Percentiles rank a stretch among this genome's conserved stretches.
Evolutionary conservation across 305 asterid genomes (phyloP).

Genomic region (Fraxinus ornus): DNA sequence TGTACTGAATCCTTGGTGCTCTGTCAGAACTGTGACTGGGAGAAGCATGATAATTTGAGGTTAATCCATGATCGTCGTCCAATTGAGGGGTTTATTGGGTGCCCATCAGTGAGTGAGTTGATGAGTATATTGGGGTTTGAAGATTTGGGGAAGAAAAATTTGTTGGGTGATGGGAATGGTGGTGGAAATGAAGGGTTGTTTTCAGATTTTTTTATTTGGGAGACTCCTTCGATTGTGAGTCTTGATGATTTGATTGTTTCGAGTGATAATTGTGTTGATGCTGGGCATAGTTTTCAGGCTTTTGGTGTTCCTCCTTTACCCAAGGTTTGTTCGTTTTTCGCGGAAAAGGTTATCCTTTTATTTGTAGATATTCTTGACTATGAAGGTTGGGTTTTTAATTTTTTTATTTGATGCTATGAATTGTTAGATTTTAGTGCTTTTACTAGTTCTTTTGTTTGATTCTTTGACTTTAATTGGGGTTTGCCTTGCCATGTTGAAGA

Average conservation of each 20-base stretch:
- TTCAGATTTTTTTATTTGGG: constrained; percentile 75
- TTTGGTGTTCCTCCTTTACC: constrained; percentile 93
- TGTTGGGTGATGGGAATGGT: constrained; percentile 23
- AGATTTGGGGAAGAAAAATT: constrained; percentile 55
- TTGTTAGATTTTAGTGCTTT: background rate
- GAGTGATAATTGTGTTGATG: constrained; percentile 29
- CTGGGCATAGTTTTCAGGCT: constrained; percentile 64
- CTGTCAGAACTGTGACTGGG: constrained; percentile 98
- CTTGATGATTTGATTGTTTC: constrained; percentile 71
- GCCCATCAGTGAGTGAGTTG: constrained; percentile 64
- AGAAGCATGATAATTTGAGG: constrained; percentile 41
- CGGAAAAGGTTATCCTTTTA: background rate
- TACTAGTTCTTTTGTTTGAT: background rate
- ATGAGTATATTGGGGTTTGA: constrained; percentile 59
- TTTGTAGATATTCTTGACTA: background rate
- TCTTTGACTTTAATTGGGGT: background rate
- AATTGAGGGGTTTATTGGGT: constrained; percentile 70
- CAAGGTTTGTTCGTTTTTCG: constrained; percentile 51
- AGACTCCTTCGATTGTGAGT: constrained; percentile 66
- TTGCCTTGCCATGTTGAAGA: background rate
- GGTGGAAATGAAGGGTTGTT: constrained; percentile 19
- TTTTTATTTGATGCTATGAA: background rate
- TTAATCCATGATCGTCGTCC: constrained; percentile 72
- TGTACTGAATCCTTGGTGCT: constrained; percentile 52
- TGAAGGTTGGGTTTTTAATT: background rate